Conservation (phyloP, 1,139 yeast species). For the Hansenula lynferdii region DNA sequence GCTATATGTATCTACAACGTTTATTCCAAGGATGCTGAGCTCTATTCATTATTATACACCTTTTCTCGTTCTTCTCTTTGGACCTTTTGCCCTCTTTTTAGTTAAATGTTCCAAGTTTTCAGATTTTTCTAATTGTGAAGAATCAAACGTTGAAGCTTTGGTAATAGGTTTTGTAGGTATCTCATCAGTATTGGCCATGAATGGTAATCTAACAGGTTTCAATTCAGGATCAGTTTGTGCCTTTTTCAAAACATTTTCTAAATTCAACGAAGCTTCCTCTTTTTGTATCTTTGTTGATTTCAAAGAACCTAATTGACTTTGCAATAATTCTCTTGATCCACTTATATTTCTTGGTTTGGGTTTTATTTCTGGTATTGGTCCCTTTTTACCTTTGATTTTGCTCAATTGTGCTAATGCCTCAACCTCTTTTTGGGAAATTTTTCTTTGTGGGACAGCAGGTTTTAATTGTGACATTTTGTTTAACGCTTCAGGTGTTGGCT, state of each 20-base stretch:
- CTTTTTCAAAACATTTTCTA: conserved; percentile 14
- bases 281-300: conserved; percentile 12
- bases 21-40: no score
- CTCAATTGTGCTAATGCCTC: conserved; percentile 35
- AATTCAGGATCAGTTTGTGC: conserved; percentile 20
- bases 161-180: conserved; percentile 7
- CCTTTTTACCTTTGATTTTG: conserved; percentile 25
- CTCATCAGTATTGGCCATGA: background rate
- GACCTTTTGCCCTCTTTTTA: conserved; percentile 67
- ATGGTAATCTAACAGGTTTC: conserved; percentile 8
- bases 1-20: background rate
- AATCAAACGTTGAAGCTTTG: conserved; percentile 28
- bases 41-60: background rate
- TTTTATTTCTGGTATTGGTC: background rate
- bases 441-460: conserved; percentile 18
- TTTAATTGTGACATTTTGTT: conserved; percentile 9
- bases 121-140: conserved; percentile 12
- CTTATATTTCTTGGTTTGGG: conserved; percentile 7
- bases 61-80: conserved; percentile 45
- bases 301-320: conserved; percentile 7
- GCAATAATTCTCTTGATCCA: conserved; percentile 9
- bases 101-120: conserved; percentile 49
- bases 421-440: conserved; percentile 15
- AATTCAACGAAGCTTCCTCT: background rate
- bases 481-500: conserved; percentile 11